Base-by-base conservation (phyloP, 352 stramenopile species). In the Globisporangium rhizosaccharum region DNA sequence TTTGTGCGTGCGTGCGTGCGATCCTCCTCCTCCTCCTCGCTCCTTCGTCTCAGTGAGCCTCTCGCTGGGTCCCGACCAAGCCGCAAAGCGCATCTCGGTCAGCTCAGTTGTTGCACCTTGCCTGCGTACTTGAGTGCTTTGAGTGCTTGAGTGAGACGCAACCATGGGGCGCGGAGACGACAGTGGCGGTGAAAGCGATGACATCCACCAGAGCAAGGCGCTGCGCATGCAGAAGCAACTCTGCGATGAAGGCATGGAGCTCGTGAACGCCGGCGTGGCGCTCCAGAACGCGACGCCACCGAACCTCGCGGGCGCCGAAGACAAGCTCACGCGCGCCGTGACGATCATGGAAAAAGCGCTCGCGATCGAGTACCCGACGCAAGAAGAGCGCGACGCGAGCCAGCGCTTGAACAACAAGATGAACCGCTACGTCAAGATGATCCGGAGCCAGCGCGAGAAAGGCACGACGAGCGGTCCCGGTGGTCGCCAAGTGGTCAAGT, bases 351-450 rank as follows among this genome's bases (percentile, higher is more conserved):
- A 90, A 54, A 51, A 86, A 53, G 84, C 84, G 49, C 74, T 93
- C 14, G 78, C 72, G 42, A 91, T 91, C 55, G 73, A 91, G 63
- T 93, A 89, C 67, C 61, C 70, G 9, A 88, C 68, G 42, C 65
- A 80, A 42, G 84, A 91, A 53, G 83, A 93, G 62, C 75, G 76
- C 15, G 81, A 93, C 45, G 81, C 80, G 23, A 86, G 76, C 42
- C 70, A 84, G 53, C 75, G 79, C 2, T 66, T 90, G 25, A 86
- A 85, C 65, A 90, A 79, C 74, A 93, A 93, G 73, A 93, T 93
- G 81, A 82, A 81, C 49, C 81, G 84, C 20, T 93, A 93, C 61
- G 82, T 91, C 53, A 91, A 93, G 61, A 91, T 93, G 84, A 93
- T 93, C 60, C 76, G 80, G 39, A 90, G 78, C 42, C 84, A 93